Evolutionary conservation across 2,329 filamentous ascomycete species (phyloP).

Genomic region (Sarocladiaceae sp.): DNA sequence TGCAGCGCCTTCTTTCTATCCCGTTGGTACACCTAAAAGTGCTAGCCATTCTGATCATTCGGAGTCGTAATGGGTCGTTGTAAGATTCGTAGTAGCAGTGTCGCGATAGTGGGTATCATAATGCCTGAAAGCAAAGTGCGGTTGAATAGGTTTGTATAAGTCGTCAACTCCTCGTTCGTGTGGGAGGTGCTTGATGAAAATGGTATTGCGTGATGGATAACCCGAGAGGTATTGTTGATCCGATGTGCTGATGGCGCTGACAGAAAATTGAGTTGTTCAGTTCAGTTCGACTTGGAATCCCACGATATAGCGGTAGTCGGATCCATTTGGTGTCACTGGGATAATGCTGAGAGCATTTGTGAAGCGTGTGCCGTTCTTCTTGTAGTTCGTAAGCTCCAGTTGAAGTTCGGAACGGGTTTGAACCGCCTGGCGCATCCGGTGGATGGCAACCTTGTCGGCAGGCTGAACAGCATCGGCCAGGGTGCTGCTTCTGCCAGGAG

Average conservation of each 20-base stretch:
- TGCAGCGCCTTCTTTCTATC: too few species aligned
- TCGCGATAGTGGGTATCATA: slow-evolving; percentile 2
- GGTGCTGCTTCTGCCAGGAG: slow-evolving; percentile 43
- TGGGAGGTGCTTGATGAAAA: neutral
- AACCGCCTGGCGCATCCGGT: slow-evolving; percentile 43
- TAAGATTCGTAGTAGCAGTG: neutral
- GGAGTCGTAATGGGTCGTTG: neutral
- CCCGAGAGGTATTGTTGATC: neutral
- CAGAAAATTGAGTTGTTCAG: neutral
- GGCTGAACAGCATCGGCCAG: neutral
- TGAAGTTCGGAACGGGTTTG: slow-evolving; percentile 40
- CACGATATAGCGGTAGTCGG: slow-evolving; percentile 65
- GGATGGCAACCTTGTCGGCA: slow-evolving; percentile 45
- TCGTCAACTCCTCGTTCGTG: too few species aligned
- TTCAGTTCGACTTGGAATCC: slow-evolving; percentile 72
- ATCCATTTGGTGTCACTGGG: slow-evolving; percentile 62
- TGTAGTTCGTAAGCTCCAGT: slow-evolving; percentile 65
- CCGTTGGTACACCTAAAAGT: slow-evolving; percentile 8
- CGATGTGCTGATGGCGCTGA: neutral
- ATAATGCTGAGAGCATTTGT: slow-evolving; percentile 83
- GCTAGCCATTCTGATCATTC: neutral
- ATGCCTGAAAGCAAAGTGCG: slow-evolving; percentile 5
- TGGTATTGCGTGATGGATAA: neutral
- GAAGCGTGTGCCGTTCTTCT: slow-evolving; percentile 72
- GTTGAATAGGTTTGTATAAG: neutral